Evolutionary conservation across 2,329 filamentous ascomycete species (phyloP), one percentile per base, ranked within the genome.

Genomic region (Thelonectria discophora): DNA sequence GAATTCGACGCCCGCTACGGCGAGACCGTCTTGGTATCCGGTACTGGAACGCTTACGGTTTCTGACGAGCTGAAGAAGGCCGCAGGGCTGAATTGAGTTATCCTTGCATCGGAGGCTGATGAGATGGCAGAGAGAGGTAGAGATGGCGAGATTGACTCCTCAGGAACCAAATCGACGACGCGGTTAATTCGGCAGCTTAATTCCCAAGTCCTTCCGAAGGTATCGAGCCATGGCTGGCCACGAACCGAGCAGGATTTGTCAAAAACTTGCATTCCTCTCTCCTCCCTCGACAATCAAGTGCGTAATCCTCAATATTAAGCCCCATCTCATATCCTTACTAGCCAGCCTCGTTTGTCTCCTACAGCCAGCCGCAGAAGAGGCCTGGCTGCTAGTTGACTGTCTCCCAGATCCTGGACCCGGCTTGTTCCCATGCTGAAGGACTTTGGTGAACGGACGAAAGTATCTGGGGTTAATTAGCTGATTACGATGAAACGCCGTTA

Each of bases 221-320:
- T 24, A 24, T 24, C 21, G 21, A n/a, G n/a, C n/a, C n/a, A n/a
- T n/a, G n/a, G n/a, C n/a, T n/a, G n/a, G n/a, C n/a, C 52, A 32
- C 42, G 34, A 49, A 27, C n/a, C 27, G 46, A 34, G 49, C 8
- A 47, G 48, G n/a, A 37, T 42, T 47, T 15, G 49, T 37, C 42
- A 37, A 49, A 37, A 49, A 54, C 20, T 55, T 48, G 43, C 43
- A 5, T 37, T 37, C 34, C 34, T 20, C 52, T 17, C 40, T 27
- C 40, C 56, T 47, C 49, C 56, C 56, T 53, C 42, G 42, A 42
- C 43, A 42, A 24, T 27, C 17, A 21, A 51, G 9, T 53, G 30
- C 45, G 27, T 43, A 24, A 42, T 46, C 43, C 45, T 46, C 45
- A 47, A 47, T 46, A 48, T 40, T 47, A 46, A 43, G 45, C 37